Base-by-base conservation (phyloP, 2,329 filamentous ascomycete species). In the Fusarium torreyae region DNA sequence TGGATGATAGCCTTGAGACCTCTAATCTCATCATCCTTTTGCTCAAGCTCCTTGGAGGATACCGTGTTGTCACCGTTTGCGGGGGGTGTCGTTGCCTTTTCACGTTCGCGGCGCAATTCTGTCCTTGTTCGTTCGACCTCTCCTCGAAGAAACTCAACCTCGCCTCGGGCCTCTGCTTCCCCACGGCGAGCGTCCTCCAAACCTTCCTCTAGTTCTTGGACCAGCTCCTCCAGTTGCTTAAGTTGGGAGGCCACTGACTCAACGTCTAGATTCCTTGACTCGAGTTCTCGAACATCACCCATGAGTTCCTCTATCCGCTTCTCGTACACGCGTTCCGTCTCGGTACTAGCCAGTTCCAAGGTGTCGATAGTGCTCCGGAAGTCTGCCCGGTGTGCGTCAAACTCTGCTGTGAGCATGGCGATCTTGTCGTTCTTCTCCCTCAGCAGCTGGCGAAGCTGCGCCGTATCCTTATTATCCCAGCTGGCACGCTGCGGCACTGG, bases 341-440 rank as follows among this genome's bases (percentile, higher is more conserved):
- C 96, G 1, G 94, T 92, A 76, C 94, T 97, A 4, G 96, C 97
- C 83, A 98, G 88, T 79, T 99, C 96, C 51, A 99, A 85, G 1
- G 95, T 97, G 81, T 99, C 96, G 66, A 99, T 96, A 18, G 96
- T 99, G 79, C 93, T 97, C 71, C 96, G 87, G 81, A 99, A 99
- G 79, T 99, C 96, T 18, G 96, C 95, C 61, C 96, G 88, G 77
- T 99, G 95, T 11, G 92, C 89, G 77, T 99, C 96, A 74, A 99
- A 99, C 77, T 99, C 96, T 10, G 93, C 89, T 1, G 94, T 98
- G 72, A 99, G 87, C 85, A 95, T 91, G 26, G 92, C 90, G 70
- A 99, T 98, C 83, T 94, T 97, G 61, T 99, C 96, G 75, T 98
- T 98, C 86, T 97, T 98, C 81, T 99, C 96, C 24, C 93, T 88